Percentiles rank a stretch among this genome's conserved stretches.
Conservation (phyloP, 768 basidiomycete species). For the Amanita molliuscula region DNA sequence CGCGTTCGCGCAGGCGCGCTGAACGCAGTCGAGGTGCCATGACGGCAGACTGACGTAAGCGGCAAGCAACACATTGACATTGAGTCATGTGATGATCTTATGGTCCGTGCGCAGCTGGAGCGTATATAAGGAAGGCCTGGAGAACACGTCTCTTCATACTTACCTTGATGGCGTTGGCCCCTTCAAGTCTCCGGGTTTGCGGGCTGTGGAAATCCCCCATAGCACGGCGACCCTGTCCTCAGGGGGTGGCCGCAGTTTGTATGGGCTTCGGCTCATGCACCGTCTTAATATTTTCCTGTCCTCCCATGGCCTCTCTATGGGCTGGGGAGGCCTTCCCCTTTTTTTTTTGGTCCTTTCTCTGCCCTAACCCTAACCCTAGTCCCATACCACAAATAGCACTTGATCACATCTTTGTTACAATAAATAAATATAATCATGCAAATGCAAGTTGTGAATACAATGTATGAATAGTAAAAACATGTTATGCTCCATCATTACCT, state of each 20-base stretch:
- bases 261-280: constrained; percentile 69
- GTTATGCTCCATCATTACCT: constrained; percentile 23
- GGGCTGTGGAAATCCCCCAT: constrained; percentile 35
- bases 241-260: constrained; percentile 45
- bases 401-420: neutral
- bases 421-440: too few relatives aligned
- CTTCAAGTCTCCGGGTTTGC: constrained; percentile 31
- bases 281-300: constrained; percentile 76
- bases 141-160: constrained; percentile 21
- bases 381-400: constrained; percentile 11
- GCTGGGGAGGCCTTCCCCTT: constrained; percentile 38
- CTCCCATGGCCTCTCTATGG: constrained; percentile 50
- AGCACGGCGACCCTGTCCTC: constrained; percentile 47
- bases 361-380: constrained; percentile 28
- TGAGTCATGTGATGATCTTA: neutral
- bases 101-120: constrained; percentile 11
- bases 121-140: constrained; percentile 15
- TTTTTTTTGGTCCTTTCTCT: constrained; percentile 17
- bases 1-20: neutral
- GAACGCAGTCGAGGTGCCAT: constrained; percentile 1
- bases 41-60: neutral
- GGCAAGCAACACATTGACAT: too few relatives aligned
- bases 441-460: constrained; percentile 2
- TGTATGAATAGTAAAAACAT: neutral
- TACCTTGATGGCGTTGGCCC: constrained; percentile 38